Base-by-base conservation (phyloP, 2,329 filamentous ascomycete genomes). In the Huntiella bhutanensis region DNA sequence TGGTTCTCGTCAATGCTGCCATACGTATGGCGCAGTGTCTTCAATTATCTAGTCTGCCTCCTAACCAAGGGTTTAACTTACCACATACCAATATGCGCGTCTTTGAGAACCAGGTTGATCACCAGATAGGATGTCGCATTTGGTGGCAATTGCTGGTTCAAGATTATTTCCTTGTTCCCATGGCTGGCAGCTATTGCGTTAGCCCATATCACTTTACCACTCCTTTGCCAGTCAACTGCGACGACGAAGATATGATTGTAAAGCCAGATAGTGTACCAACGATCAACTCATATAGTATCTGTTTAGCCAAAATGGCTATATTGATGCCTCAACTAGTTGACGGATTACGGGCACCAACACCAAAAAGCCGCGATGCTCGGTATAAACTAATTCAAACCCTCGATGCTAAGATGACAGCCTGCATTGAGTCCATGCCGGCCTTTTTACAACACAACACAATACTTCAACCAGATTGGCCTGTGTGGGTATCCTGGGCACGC, bases 101-200 rank as follows among this genome's bases (percentile, higher is more conserved):
- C 22, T 34, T 37, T 11, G 43, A 49, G 32, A 28, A 28, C 22
- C 22, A 28, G 22, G 22, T 28, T 7, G 22, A 28, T 28, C 22
- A 28, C 8, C 43, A 49, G 37, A 35, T 49, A 33, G 22, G 38
- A 3, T 44, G 48, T 7, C 43, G 48, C 19, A 42, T 49, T n/a
- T 49, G 48, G 48, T 49, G 48, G 48, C 48, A 49, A 36, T 46
- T 49, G 33, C 16, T 49, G 33, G 40, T 49, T 11, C 48, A 49
- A 22, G 48, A 49, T 16, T 49, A 49, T 40, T 49, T 49, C 39
- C 32, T 42, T 28, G 48, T 49, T 28, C 48, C 48, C n/a, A 49
- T 49, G 48, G 48, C 48, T 10, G 48, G 48, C 16, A 46, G 43
- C 11, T 49, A 49, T 40, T 43, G 48, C 6, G 48, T 49, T 5